Percentiles rank a stretch among this genome's conserved stretches.
Conservation (phyloP, 1,284 basidiomycete genomes). For the Xerocomus amazonicus region DNA sequence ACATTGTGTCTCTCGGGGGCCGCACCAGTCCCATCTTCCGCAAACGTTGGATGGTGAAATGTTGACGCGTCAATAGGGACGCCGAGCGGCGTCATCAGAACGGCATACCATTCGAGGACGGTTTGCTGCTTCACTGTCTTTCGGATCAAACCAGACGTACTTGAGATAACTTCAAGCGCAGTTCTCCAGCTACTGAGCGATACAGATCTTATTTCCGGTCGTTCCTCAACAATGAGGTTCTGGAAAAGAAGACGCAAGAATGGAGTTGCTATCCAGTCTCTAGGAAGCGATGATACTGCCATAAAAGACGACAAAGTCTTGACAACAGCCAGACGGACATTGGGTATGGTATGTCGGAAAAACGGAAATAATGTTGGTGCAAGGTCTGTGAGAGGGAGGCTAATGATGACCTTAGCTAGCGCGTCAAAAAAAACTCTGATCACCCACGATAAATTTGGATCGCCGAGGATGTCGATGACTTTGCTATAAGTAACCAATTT, state of each 20-base stretch:
- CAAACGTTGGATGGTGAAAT: constrained; percentile 66
- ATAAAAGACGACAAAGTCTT: constrained; percentile 89
- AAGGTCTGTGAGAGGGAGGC: constrained; percentile 73
- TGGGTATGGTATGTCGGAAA: constrained; percentile 95
- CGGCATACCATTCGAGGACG: constrained; percentile 78
- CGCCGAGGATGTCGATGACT: constrained; percentile 75
- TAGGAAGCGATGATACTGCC: constrained; percentile 68
- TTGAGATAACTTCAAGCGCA: constrained; percentile 56
- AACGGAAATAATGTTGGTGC: constrained; percentile 93
- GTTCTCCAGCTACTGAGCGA: constrained; percentile 80
- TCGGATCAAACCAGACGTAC: constrained; percentile 48
- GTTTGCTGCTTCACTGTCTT: constrained; percentile 50
- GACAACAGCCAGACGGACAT: constrained; percentile 91
- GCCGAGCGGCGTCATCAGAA: constrained; percentile 91
- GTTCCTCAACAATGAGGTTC: constrained; percentile 93
- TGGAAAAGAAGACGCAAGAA: constrained; percentile 90
- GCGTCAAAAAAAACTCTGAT: not conserved
- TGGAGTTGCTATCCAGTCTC: constrained; percentile 78
- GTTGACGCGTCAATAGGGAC: constrained; percentile 68
- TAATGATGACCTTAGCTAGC: constrained; percentile 31
- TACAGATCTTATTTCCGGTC: constrained; percentile 77
- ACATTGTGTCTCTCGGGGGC: constrained; percentile 81
- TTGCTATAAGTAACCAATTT: constrained; percentile 78
- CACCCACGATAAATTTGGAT: constrained; percentile 64
- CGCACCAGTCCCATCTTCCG: constrained; percentile 41